Evolutionary conservation across 2,329 filamentous ascomycete genomes (phyloP).

Genomic region (Didymellaceae sp.): DNA sequence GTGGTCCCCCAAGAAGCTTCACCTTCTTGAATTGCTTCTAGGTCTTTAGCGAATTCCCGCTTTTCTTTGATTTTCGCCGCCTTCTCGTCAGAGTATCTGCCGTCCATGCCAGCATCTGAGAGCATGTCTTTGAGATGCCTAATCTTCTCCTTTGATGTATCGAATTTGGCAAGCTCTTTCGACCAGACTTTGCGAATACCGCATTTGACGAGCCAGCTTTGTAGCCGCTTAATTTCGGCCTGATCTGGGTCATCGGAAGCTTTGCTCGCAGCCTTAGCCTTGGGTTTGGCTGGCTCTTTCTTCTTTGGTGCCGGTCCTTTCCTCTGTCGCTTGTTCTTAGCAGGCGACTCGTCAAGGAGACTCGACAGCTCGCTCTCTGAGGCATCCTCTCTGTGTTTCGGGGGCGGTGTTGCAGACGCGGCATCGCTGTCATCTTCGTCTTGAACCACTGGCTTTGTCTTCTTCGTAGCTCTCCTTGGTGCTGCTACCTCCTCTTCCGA

Average conservation of each 20-base stretch:
- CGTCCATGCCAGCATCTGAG: constrained; percentile 82
- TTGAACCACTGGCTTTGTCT: constrained; percentile 13
- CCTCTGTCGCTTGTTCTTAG: constrained; percentile 61
- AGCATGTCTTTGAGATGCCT: constrained; percentile 80
- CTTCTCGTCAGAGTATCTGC: constrained; percentile 83
- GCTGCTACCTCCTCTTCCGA: constrained; percentile 35
- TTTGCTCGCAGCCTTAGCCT: constrained; percentile 52
- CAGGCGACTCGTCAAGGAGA: constrained; percentile 77
- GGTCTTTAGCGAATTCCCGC: constrained; percentile 81
- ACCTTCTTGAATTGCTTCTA: constrained; percentile 84
- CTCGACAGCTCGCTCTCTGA: constrained; percentile 73
- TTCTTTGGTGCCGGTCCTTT: constrained; percentile 35
- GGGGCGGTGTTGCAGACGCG: constrained; percentile 18
- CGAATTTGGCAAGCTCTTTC: constrained; percentile 75
- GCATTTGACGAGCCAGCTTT: constrained; percentile 86
- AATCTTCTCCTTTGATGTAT: constrained; percentile 79
- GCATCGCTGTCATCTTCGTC: constrained; percentile 27
- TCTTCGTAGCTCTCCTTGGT: constrained; percentile 18
- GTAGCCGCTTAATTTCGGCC: constrained; percentile 84
- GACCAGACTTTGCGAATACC: constrained; percentile 92
- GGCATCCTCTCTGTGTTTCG: constrained; percentile 24
- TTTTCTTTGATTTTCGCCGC: constrained; percentile 86
- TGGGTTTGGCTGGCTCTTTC: constrained; percentile 37
- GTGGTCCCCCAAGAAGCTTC: constrained; percentile 75
- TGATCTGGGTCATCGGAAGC: constrained; percentile 64